phyloP scores from a whole-genome alignment of 2,329 filamentous ascomycete genomes.

The Atkinsonella texensis region DNA sequence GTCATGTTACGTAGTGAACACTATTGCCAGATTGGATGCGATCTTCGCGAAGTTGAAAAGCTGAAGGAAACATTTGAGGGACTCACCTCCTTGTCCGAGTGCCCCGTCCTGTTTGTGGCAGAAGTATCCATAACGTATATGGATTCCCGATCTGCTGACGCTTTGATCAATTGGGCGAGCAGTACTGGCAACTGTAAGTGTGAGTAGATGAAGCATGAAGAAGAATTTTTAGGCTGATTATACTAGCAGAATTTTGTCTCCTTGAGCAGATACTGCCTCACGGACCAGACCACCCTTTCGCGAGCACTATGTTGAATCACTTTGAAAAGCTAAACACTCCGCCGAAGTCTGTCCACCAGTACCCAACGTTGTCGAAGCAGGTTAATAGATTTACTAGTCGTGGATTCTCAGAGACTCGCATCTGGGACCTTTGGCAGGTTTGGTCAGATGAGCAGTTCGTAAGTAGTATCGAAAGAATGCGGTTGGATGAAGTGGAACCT shows the following conservation, averaged over 20 bases:
- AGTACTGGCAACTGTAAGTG: constrained; percentile 53
- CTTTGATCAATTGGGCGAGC: constrained; percentile 67
- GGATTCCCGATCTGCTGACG: constrained; percentile 60
- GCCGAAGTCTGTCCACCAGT: constrained; percentile 60
- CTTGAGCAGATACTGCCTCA: constrained; percentile 79
- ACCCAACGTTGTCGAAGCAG: constrained; percentile 57
- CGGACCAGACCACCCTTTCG: constrained; percentile 69
- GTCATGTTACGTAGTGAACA: constrained; percentile 52
- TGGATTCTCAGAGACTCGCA: constrained; percentile 55
- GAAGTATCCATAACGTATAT: constrained; percentile 92
- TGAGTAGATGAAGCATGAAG: background rate
- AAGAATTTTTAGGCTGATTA: constrained; percentile 1
- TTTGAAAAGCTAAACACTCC: constrained; percentile 72
- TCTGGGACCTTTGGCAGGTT: constrained; percentile 66
- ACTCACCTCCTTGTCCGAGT: constrained; percentile 44
- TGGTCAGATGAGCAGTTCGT: constrained; percentile 65
- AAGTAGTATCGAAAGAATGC: constrained; percentile 41
- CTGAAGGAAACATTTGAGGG: constrained; percentile 48
- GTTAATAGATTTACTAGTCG: constrained; percentile 50
- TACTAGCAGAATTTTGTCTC: constrained; percentile 64
- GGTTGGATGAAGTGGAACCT: constrained; percentile 60
- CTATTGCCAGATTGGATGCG: constrained; percentile 73
- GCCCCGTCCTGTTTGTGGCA: constrained; percentile 65
- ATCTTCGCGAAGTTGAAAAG: constrained; percentile 54
- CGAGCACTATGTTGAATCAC: constrained; percentile 71